Base-by-base conservation (phyloP, 345 rosid species). In the Linum trigynum region DNA sequence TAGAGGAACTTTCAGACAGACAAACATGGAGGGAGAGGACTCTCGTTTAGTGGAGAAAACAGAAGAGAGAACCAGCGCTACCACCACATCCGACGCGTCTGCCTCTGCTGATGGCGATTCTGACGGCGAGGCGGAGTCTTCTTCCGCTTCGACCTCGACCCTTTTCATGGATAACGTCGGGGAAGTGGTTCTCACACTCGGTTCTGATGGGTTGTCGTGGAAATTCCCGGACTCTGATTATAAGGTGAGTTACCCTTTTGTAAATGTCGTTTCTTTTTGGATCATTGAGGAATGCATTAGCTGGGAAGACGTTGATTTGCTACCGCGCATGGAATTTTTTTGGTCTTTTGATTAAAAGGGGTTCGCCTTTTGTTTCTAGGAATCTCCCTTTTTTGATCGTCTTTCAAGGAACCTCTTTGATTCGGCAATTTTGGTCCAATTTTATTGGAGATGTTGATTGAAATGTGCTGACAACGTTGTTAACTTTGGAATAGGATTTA, bases 181-280 rank as follows among this genome's bases (percentile, higher is more conserved):
- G 14, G 83, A 82, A 74, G 90, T 87, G 9, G 62, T 64, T 72
- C 84, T 90, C 42, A 65, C 79, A 55, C 75, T 74, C 45, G 61
- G 77, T 76, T 77, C 85, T 39, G 80, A 86, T 75, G 91, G 86
- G n/a, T 78, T 92, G 71, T 84, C 87, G n/a, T 87, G 96, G 96
- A 72, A 82, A 74, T 77, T 69, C 71, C 71, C 77, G 55, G 86
- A 80, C 63, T 67, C 91, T 69, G 41, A 67, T 7, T 75, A 71
- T 65, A 70, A 55, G 59, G 96, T 92, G 76, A 82, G 86, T 62
- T 45, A 45, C 12, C 51, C 12, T 14, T 10, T 32, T 55, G 12
- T 39, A 5, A 41, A 39, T 37, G 0, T 57, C 7, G 15, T 42
- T 38, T 6, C 9, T 39, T 35, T 48, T 56, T 16, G 59, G 5